Percentiles rank a stretch among this genome's conserved stretches.
Evolutionary conservation across 208 protist genomes (phyloP).

Genomic region (Trypanosoma theileri): DNA sequence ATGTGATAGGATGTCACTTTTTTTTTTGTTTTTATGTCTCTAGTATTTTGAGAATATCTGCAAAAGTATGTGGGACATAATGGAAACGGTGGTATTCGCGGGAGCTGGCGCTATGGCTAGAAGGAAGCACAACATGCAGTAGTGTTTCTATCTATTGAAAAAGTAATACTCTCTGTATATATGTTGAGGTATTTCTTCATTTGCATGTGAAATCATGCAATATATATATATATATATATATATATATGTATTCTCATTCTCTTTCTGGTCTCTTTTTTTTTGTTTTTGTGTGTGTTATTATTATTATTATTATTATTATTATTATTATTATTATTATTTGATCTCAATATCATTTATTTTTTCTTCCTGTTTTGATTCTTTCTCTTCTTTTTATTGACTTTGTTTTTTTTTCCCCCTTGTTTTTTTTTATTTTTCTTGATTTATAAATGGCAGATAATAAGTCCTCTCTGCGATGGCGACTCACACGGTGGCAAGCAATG

Average conservation of each 20-base stretch:
- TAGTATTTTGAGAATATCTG: too few species aligned
- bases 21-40: too few species aligned
- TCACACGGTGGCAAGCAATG: slow-evolving; percentile 30
- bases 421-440: background rate
- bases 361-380: slow-evolving; percentile 5
- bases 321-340: slow-evolving; percentile 25
- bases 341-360: slow-evolving; percentile 2
- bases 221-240: slow-evolving; percentile 25
- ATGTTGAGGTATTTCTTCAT: too few species aligned
- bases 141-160: too few species aligned
- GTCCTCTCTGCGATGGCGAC: slow-evolving; percentile 15
- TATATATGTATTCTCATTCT: background rate
- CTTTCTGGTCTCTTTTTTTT: background rate
- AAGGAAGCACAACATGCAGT: too few species aligned
- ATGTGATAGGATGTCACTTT: too few species aligned
- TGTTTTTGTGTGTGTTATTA: background rate
- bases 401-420: background rate
- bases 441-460: background rate
- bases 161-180: too few species aligned
- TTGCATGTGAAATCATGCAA: too few species aligned
- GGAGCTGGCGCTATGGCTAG: too few species aligned
- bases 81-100: too few species aligned
- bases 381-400: background rate
- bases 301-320: slow-evolving; percentile 5
- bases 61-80: too few species aligned